Percentiles rank a stretch among this genome's conserved stretches.
These are phyloP conservation scores for Casuarina equisetifolia DNA, from an alignment of 306 rosid genomes.

Conservation along the genomic window DNA sequence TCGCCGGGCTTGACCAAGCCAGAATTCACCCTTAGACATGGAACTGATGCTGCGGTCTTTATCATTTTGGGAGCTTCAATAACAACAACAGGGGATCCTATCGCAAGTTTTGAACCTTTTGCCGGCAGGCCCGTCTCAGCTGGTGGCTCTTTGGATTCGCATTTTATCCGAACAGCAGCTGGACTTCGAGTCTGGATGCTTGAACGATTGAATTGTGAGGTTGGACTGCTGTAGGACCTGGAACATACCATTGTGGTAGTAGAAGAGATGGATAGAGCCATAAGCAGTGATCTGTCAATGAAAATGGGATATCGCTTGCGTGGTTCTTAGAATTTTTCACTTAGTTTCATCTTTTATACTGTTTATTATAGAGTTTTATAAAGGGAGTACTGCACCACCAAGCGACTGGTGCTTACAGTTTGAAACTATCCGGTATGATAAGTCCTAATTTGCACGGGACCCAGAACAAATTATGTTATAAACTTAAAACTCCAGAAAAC, in stretches of 20 bases:
- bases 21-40: slow-evolving; percentile 69
- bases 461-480: too few relatives aligned
- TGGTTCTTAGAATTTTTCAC: slow-evolving; percentile 3
- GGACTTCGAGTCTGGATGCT: slow-evolving; percentile 22
- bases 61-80: slow-evolving; percentile 76
- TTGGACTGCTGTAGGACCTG: slow-evolving; percentile 8
- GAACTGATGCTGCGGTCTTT: slow-evolving; percentile 70
- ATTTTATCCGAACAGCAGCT: slow-evolving; percentile 25
- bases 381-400: too few relatives aligned
- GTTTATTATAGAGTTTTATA: too few relatives aligned
- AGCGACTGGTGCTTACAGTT: too few relatives aligned
- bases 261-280: slow-evolving; percentile 33
- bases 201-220: slow-evolving; percentile 3
- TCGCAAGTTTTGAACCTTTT: slow-evolving; percentile 44
- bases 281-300: not conserved
- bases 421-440: too few relatives aligned
- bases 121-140: slow-evolving; percentile 19
- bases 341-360: too few relatives aligned
- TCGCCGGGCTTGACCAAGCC: slow-evolving; percentile 81
- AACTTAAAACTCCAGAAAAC: too few relatives aligned
- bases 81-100: slow-evolving; percentile 77
- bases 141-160: slow-evolving; percentile 52
- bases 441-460: too few relatives aligned
- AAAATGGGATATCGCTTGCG: slow-evolving; percentile 3
- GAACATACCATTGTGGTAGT: slow-evolving; percentile 14